Evolutionary conservation across 768 basidiomycete genomes (phyloP), one percentile per base, ranked within the genome.

Genomic region (Phanerochaete carnosa): DNA sequence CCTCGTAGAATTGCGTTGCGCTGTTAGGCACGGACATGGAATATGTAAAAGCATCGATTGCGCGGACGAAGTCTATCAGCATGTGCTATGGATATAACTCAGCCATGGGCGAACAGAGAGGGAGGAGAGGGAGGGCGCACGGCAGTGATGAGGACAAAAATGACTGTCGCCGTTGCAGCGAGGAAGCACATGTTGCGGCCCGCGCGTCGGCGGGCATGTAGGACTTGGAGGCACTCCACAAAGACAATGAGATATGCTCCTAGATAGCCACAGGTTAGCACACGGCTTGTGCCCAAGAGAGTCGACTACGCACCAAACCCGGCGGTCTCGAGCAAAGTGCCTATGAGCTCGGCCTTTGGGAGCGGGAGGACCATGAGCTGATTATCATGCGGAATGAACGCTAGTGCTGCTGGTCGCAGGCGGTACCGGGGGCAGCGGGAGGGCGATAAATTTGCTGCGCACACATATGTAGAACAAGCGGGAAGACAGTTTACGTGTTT

Each of bases 21-120:
- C 60, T 66, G 26, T 71, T 65, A 3, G 61, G 29, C 11, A 39
- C 45, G 19, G 15, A 13, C 61, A 58, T 45, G 35, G 6, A 4
- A 19, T 19, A 61, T 29, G 68, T 70, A 61, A 72, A 70, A 2
- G 70, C 69, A 5, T 64, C 60, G 46, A 72, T 63, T 7, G 62
- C 32, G 33, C 70, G 70, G 19, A 68, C 53, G 12, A 63, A 55
- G n/a, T 72, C 71, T 37, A 70, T 62, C 29, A 63, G 13, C 26
- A 72, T 33, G 33, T 72, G 71, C 71, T 72, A 45, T n/a, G n/a
- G n/a, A 25, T 22, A 13, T 23, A 22, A 1, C 43, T 46, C 45
- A 28, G 47, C 16, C 35, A 22, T 43, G 7, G n/a, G 13, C 13
- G 16, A 3, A 13, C 7, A 25, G 13, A 3, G 19, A 29, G 11